Conservation (phyloP, 1,284 basidiomycete genomes). For the Athelia psychrophila region DNA sequence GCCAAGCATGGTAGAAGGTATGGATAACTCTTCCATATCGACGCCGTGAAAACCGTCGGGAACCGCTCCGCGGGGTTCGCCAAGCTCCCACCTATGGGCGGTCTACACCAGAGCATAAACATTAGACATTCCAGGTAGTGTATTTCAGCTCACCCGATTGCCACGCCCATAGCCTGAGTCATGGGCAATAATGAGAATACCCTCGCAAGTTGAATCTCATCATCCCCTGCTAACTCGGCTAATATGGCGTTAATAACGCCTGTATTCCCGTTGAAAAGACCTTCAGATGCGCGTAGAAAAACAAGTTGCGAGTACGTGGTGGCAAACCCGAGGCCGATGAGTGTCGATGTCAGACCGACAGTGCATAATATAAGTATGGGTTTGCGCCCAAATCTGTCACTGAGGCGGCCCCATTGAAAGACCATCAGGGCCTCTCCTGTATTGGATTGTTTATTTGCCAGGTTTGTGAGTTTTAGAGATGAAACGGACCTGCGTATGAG, state of each 20-base stretch:
- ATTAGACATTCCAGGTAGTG: no score
- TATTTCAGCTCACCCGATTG: slow-evolving; percentile 43
- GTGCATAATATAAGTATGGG: slow-evolving; percentile 42
- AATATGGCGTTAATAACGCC: no score
- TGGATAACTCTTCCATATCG: slow-evolving; percentile 50
- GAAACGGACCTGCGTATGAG: neutral
- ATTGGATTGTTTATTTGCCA: no score
- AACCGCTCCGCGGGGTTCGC: slow-evolving; percentile 46
- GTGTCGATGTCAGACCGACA: slow-evolving; percentile 37
- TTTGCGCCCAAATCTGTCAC: slow-evolving; percentile 44
- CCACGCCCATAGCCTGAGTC: slow-evolving; percentile 31
- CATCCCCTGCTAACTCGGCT: slow-evolving; percentile 44
- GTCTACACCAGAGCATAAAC: slow-evolving; percentile 28
- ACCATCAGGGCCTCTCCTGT: neutral
- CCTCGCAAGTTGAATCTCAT: slow-evolving; percentile 43
- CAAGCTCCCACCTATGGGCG: neutral
- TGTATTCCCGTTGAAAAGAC: no score
- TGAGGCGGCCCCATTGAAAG: slow-evolving; percentile 40
- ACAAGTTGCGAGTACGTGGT: slow-evolving; percentile 36
- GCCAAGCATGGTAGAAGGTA: slow-evolving; percentile 54
- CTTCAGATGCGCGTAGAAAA: slow-evolving; percentile 7
- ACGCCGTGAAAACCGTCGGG: slow-evolving; percentile 37
- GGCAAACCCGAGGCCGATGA: slow-evolving; percentile 41
- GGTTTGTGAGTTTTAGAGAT: no score
- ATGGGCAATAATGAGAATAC: slow-evolving; percentile 40